A percentile compares a stretch with the other conserved stretches of the same genome.
Evolutionary conservation across 164 flowering plant genomes (phyloP).

Genomic region (Aristolochia californica): DNA sequence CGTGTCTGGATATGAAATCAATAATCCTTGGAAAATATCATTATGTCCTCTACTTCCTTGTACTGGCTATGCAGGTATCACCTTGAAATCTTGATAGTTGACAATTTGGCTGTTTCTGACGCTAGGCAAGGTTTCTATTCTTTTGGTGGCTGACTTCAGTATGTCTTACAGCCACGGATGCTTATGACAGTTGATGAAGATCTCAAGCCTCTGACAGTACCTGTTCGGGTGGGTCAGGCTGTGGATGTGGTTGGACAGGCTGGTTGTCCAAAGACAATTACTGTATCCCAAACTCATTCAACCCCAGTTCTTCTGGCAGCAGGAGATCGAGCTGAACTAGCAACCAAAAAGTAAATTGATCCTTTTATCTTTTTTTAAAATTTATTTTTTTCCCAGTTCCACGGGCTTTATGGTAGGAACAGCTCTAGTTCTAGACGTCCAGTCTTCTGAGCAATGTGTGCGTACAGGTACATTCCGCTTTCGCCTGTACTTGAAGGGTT

Average conservation of each 20-base stretch:
- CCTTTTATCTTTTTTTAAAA: no score
- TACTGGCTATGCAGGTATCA: conserved; percentile 85
- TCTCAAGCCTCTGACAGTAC: conserved; percentile 79
- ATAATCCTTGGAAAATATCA: conserved; percentile 84
- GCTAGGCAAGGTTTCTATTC: no score
- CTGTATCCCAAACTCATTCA: conserved; percentile 95
- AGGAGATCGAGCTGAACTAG: conserved; percentile 93
- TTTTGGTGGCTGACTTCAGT: background rate
- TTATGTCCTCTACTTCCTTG: conserved; percentile 82
- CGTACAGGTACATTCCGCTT: conserved; percentile 66
- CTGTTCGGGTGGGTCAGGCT: conserved; percentile 95
- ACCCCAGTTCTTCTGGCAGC: conserved; percentile 96
- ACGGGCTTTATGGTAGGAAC: background rate
- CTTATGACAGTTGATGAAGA: conserved; percentile 84
- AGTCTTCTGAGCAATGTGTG: background rate
- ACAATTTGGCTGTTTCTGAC: background rate
- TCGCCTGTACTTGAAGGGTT: conserved; percentile 91
- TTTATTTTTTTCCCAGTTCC: background rate
- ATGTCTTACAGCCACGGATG: conserved; percentile 73
- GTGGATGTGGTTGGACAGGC: conserved; percentile 99
- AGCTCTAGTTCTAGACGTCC: background rate
- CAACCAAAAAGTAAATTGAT: conserved; percentile 68
- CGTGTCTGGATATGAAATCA: conserved; percentile 90
- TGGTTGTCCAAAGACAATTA: conserved; percentile 92
- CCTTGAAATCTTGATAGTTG: background rate